These are phyloP conservation scores for Diaporthe longicolla DNA, from an alignment of 2,329 filamentous ascomycete genomes.

Conservation along the genomic window DNA sequence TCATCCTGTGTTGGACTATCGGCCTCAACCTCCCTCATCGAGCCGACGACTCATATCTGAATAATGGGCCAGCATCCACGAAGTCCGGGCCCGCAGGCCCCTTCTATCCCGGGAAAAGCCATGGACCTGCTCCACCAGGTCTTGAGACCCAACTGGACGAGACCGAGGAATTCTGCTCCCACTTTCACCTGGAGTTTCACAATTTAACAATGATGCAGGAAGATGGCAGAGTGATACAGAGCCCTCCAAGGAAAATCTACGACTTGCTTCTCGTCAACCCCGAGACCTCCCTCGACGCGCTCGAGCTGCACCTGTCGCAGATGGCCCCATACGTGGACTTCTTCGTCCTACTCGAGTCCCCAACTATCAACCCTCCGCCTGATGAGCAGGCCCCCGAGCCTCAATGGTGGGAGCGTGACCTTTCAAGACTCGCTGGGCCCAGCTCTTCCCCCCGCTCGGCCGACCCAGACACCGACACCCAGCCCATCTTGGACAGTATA, in stretches of 20 bases:
- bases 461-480: conserved; percentile 55
- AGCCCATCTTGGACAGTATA: conserved; percentile 53
- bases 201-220: conserved; percentile 14
- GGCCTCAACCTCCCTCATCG: conserved; percentile 30
- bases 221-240: conserved; percentile 53
- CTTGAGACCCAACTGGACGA: conserved; percentile 6
- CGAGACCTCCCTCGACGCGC: conserved; percentile 41
- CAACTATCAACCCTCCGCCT: conserved; percentile 18
- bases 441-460: conserved; percentile 42
- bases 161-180: conserved; percentile 33
- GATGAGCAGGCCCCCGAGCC: conserved; percentile 12
- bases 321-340: conserved; percentile 57
- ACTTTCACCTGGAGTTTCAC: conserved; percentile 35
- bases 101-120: neutral
- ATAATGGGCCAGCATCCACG: neutral
- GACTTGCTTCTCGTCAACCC: conserved; percentile 45
- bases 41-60: neutral
- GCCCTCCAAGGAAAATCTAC: conserved; percentile 42
- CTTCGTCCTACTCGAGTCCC: conserved; percentile 59
- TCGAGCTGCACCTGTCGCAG: conserved; percentile 43
- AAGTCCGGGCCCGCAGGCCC: neutral
- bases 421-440: neutral
- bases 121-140: conserved; percentile 4
- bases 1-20: conserved; percentile 36
- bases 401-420: conserved; percentile 32